These are phyloP conservation scores for Neospora caninum DNA, from an alignment of 169 alveolate species.

Conservation along the genomic window DNA sequence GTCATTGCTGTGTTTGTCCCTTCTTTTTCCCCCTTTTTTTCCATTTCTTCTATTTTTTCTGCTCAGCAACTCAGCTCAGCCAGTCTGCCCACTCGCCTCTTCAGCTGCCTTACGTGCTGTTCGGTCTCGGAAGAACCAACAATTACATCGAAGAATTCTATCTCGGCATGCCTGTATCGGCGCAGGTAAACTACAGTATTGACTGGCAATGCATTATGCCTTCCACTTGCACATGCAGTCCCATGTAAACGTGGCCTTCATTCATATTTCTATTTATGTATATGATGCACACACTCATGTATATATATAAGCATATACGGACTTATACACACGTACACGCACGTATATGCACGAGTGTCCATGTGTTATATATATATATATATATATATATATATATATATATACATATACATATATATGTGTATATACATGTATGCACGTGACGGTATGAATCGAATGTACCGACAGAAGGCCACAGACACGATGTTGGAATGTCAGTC, in stretches of 20 bases:
- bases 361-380: neutral
- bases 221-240: neutral
- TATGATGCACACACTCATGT: neutral
- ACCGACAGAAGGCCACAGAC: no score
- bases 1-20: neutral
- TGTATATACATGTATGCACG: neutral
- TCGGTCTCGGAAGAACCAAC: constrained; percentile 58
- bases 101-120: constrained; percentile 48
- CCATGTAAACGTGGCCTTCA: neutral
- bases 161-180: constrained; percentile 48
- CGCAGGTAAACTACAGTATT: neutral
- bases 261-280: neutral
- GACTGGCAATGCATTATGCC: neutral
- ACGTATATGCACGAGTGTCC: neutral
- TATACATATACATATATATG: neutral
- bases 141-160: constrained; percentile 60
- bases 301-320: neutral
- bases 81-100: constrained; percentile 62
- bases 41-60: neutral
- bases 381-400: neutral
- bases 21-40: neutral
- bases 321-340: neutral
- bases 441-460: no score
- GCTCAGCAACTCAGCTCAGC: constrained; percentile 50
- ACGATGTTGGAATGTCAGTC: no score